Evolutionary conservation across 192 early-diverging fungal species (phyloP).

Genomic region (Coemansia sp.): DNA sequence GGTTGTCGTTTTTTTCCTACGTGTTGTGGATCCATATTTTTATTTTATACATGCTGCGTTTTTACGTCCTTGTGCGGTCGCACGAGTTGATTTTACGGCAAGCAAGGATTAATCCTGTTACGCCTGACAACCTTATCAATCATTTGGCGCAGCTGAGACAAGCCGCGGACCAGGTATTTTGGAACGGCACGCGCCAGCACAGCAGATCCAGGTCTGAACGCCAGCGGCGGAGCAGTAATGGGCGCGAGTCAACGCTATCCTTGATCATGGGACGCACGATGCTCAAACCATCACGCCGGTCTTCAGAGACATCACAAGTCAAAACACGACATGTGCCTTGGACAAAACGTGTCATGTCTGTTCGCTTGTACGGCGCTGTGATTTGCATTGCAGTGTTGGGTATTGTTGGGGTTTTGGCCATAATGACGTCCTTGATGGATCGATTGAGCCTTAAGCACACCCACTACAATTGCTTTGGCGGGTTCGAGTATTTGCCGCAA

Average conservation of each 20-base stretch:
- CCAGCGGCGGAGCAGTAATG: too few species aligned
- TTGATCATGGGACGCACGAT: neutral
- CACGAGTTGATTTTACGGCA: slow-evolving; percentile 16
- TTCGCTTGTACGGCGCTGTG: slow-evolving; percentile 1
- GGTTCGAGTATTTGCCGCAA: slow-evolving; percentile 12
- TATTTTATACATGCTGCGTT: slow-evolving; percentile 26
- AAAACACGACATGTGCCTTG: slow-evolving; percentile 1
- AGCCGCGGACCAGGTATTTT: slow-evolving; percentile 1
- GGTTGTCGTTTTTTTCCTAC: slow-evolving; percentile 16
- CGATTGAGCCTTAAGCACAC: slow-evolving; percentile 10
- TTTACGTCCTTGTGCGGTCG: slow-evolving; percentile 12
- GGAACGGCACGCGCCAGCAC: neutral
- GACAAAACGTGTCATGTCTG: neutral
- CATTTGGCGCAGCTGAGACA: slow-evolving; percentile 8
- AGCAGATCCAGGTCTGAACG: neutral
- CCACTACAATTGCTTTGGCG: slow-evolving; percentile 36
- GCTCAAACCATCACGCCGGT: neutral
- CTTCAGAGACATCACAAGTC: neutral
- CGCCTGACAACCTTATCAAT: slow-evolving; percentile 31
- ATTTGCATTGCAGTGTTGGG: neutral
- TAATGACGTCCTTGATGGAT: slow-evolving; percentile 19
- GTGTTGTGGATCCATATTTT: slow-evolving; percentile 16
- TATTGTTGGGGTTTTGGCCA: slow-evolving; percentile 9
- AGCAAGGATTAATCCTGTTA: slow-evolving; percentile 28
- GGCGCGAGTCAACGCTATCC: neutral